Evolutionary conservation across 2,329 filamentous ascomycete species (phyloP).

Genomic region (Cercospora janseana): DNA sequence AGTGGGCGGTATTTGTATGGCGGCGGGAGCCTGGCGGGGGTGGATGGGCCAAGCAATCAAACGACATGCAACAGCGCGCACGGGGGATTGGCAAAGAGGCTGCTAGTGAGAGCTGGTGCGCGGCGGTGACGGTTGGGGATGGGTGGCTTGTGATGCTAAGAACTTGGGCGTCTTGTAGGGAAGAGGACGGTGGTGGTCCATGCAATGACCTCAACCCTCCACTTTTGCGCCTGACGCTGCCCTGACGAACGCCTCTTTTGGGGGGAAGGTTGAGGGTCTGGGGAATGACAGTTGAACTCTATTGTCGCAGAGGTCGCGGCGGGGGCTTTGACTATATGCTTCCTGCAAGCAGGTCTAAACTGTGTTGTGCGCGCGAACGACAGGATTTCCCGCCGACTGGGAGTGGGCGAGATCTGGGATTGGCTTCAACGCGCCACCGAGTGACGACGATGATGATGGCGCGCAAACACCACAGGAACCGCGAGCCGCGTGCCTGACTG

Average conservation of each 20-base stretch:
- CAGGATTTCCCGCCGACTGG: no score
- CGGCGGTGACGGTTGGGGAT: constrained; percentile 1
- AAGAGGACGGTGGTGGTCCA: neutral
- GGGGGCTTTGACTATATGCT: neutral
- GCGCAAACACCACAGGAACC: neutral
- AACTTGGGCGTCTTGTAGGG: constrained; percentile 1
- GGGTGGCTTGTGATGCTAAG: constrained; percentile 4
- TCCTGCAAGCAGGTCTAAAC: neutral
- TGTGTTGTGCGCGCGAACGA: neutral
- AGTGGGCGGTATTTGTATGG: constrained; percentile 2
- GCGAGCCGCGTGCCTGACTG: constrained; percentile 1
- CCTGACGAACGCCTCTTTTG: neutral
- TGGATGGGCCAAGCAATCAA: constrained; percentile 18
- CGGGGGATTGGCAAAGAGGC: no score
- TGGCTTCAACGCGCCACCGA: neutral
- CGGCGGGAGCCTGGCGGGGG: constrained; percentile 1
- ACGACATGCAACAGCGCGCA: constrained; percentile 22
- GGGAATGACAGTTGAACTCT: neutral
- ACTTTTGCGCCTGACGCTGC: neutral
- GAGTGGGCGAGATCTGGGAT: neutral
- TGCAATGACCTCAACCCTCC: constrained; percentile 6
- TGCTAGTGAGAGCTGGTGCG: no score
- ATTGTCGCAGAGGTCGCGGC: neutral
- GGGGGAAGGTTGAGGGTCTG: neutral
- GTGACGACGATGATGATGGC: neutral